These are phyloP conservation scores for Vinca minor DNA, from an alignment of 257 asterid species.

Conservation along the genomic window DNA sequence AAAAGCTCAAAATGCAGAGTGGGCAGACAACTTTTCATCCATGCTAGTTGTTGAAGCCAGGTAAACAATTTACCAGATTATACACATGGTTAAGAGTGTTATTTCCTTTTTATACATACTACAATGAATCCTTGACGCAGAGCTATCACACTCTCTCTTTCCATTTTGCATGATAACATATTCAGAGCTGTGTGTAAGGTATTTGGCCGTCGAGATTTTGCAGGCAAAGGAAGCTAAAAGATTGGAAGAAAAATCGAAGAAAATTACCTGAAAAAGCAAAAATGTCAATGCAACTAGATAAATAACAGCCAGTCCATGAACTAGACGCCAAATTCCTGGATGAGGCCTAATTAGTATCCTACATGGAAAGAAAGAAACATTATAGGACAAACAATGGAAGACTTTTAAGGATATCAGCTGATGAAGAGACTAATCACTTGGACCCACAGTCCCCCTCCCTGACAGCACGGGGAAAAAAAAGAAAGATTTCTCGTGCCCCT, in stretches of 20 bases:
- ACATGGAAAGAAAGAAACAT: conserved; percentile 16
- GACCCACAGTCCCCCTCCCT: background rate
- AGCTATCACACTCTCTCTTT: too few species aligned
- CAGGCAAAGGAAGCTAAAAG: background rate
- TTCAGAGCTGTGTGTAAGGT: too few species aligned
- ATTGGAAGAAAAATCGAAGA: background rate
- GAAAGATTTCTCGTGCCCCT: background rate
- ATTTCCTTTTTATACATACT: too few species aligned
- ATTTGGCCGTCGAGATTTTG: background rate
- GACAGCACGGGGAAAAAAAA: background rate
- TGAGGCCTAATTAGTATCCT: conserved; percentile 96
- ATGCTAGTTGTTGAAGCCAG: too few species aligned
- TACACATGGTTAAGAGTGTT: too few species aligned
- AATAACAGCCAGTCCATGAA: conserved; percentile 94
- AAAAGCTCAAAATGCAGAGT: too few species aligned
- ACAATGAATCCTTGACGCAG: too few species aligned
- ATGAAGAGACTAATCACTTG: background rate
- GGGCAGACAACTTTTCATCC: too few species aligned
- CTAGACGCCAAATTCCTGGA: conserved; percentile 97
- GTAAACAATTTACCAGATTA: too few species aligned
- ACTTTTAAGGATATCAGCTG: background rate
- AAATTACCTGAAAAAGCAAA: conserved; percentile 91
- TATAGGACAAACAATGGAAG: background rate
- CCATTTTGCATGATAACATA: too few species aligned
- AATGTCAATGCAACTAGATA: conserved; percentile 87